phyloP scores from a whole-genome alignment of 2,329 filamentous ascomycete genomes.

The Scopulariopsis brevicaulis region DNA sequence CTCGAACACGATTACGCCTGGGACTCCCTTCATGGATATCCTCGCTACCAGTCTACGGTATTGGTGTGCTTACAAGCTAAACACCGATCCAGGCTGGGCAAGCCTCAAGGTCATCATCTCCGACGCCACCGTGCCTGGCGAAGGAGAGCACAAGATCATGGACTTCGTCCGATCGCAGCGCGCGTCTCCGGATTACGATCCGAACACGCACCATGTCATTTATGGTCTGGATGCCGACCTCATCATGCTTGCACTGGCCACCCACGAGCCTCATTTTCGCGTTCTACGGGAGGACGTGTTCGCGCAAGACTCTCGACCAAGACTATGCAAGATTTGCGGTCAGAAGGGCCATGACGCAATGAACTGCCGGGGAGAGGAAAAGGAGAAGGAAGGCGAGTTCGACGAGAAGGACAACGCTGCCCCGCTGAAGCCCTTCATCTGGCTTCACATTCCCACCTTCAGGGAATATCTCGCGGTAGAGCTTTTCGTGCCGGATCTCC shows the following conservation, averaged over 20 bases:
- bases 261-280: conserved; percentile 94
- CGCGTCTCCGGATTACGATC: conserved; percentile 80
- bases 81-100: conserved; percentile 91
- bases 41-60: conserved; percentile 83
- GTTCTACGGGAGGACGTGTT: conserved; percentile 97
- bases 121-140: conserved; percentile 92
- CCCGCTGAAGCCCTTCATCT: conserved; percentile 86
- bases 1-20: conserved; percentile 76
- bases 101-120: conserved; percentile 97
- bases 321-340: conserved; percentile 78
- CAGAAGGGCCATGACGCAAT: conserved; percentile 85
- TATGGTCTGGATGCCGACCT: conserved; percentile 96
- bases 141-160: conserved; percentile 99
- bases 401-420: conserved; percentile 62
- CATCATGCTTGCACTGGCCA: conserved; percentile 95
- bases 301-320: conserved; percentile 72
- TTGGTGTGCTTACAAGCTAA: conserved; percentile 96
- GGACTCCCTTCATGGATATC: conserved; percentile 98
- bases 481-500: conserved; percentile 69
- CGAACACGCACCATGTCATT: conserved; percentile 95
- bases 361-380: conserved; percentile 70
- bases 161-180: conserved; percentile 92
- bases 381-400: conserved; percentile 67
- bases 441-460: conserved; percentile 86
- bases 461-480: conserved; percentile 90